phyloP scores from a whole-genome alignment of 495 filamentous ascomycete genomes.

The Penicillium paradoxum region DNA sequence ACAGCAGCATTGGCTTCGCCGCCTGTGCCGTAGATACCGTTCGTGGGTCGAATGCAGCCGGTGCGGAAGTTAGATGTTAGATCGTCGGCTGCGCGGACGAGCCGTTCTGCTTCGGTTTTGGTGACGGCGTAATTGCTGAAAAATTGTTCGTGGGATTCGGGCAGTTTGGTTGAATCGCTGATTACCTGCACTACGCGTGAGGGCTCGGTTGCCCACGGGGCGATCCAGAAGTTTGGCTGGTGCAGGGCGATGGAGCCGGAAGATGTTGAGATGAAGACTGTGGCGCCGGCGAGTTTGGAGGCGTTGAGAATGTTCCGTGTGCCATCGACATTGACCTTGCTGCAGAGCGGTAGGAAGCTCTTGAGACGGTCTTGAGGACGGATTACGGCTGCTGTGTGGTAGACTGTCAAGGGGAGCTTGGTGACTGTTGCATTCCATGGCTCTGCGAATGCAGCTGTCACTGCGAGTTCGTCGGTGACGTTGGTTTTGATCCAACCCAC shows the following conservation, averaged over 20 bases:
- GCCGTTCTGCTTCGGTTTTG: constrained; percentile 50
- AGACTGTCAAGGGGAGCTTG: constrained; percentile 49
- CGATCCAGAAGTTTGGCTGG: constrained; percentile 43
- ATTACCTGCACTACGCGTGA: constrained; percentile 38
- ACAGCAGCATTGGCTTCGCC: constrained; percentile 44
- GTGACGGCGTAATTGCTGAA: constrained; percentile 53
- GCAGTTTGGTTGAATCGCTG: constrained; percentile 41
- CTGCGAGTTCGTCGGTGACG: constrained; percentile 44
- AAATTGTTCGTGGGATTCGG: constrained; percentile 43
- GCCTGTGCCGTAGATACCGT: constrained; percentile 56
- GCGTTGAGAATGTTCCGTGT: constrained; percentile 47
- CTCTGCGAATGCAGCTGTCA: constrained; percentile 44
- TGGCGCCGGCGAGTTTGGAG: constrained; percentile 41
- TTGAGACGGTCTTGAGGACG: constrained; percentile 44
- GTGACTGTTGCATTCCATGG: constrained; percentile 46
- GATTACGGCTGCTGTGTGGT: constrained; percentile 54
- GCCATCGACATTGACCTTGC: constrained; percentile 52
- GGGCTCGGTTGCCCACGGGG: constrained; percentile 43
- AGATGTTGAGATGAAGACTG: constrained; percentile 51
- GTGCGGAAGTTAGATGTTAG: constrained; percentile 44
- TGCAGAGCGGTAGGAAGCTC: constrained; percentile 39
- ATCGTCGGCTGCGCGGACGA: constrained; percentile 45
- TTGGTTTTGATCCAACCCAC: constrained; percentile 48
- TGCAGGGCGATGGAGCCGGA: constrained; percentile 47
- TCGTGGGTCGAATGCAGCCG: constrained; percentile 52